Base-by-base conservation (phyloP, 2,329 filamentous ascomycete species). In the Xylaria sp. region DNA sequence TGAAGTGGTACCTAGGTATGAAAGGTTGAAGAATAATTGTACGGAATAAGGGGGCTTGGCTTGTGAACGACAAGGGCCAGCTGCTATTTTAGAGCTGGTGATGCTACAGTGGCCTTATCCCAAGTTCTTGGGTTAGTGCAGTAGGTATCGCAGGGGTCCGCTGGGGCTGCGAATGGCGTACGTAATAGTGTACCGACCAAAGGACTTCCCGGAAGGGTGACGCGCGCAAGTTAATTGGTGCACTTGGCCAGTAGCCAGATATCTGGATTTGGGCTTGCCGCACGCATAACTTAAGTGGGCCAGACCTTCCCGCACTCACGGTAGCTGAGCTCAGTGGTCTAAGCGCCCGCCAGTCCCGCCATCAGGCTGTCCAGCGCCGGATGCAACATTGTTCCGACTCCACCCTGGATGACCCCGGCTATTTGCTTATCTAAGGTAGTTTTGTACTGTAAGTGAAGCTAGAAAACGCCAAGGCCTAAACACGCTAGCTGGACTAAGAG, bases 21-120 rank as follows among this genome's bases (percentile, higher is more conserved):
- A 61, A 56, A 49, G 36, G 42, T 44, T 45, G 42, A 54, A 63
- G 66, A 60, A 55, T 50, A 56, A 49, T 55, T 20, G 39, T 57
- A 59, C 49, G 53, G 63, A 27, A 57, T 60, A 64, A 65, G 63
- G 64, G 63, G 58, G n/a, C 50, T 38, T 20, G 51, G 60, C 56
- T 64, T 54, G 64, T 61, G 60, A 67, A 58, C 7, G 64, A 57
- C 64, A 29, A 53, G 65, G 61, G 51, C 56, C 38, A 45, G 61
- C 39, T 63, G 54, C 67, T 69, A 64, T 69, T 64, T 66, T 68
- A 39, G 55, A 65, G 65, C 65, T 39, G 65, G 66, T 72, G 71
- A 74, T 75, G 75, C 72, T 77, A 75, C 75, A 76, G 75, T 78
- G 76, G 76, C 76, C 76, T 78, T 71, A 77, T 73, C 73, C 29